Base-by-base conservation (phyloP, 2,329 filamentous ascomycete species). In the Botrytis elliptica region DNA sequence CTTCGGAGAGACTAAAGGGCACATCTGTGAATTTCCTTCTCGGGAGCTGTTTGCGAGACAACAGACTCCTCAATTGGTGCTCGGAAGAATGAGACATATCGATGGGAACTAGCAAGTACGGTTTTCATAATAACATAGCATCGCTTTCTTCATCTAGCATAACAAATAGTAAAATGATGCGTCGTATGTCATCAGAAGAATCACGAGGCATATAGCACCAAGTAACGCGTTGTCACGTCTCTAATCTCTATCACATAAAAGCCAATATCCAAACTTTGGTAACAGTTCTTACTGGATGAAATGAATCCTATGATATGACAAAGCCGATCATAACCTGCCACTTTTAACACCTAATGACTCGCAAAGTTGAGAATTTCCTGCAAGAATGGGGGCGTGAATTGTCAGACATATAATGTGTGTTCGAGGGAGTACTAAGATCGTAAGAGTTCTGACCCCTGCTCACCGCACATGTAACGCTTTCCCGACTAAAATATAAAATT, bases 161-260 rank as follows among this genome's bases (percentile, higher is more conserved):
- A 68, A 12, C 25, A 29, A 25, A 42, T 55, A 29, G 18, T 22
- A 57, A 12, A 9, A 68, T 33, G 40, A 55, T 42, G 40, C 18
- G 33, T 20, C 25, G n/a, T 14, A 29, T 25, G 4, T 55, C 10
- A 68, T 68, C 7, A 68, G 16, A 29, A 29, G 65, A 55, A 68
- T 68, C 65, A 68, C 46, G 25, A 68, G 46, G 25, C 65, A 68
- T 68, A 68, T 8, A 22, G 25, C 36, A 52, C 36, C 7, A 57
- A 40, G 20, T 57, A 16, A 57, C 36, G 49, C 36, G 18, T 33
- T 42, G 49, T 69, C 49, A 57, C 36, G n/a, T 33, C 49, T 22
- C 33, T 42, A 7, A 57, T 57, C 10, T 46, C n/a, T 57, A 33
- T 57, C 49, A 42, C 4, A 57, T 57, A 68, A 40, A 22, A 52